Base-by-base conservation (phyloP, 78 protist species). In the Cavenderia fasciculata region DNA sequence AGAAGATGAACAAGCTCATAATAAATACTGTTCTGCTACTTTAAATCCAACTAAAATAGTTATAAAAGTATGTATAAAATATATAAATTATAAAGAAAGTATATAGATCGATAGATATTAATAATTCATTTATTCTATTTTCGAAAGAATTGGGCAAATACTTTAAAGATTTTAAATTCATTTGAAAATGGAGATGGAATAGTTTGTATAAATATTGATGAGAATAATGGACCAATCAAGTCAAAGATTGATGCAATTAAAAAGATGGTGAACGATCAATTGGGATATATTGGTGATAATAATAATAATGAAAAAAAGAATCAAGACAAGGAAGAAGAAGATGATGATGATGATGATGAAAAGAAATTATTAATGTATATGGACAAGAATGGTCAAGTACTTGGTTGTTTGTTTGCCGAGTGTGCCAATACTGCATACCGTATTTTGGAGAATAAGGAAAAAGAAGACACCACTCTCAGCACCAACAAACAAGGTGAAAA, bases 1-100 rank as follows among this genome's bases (percentile, higher is more conserved):
- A n/a, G 90, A 82, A 3, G 90, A 82, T 68, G 90, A 82, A 23
- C 27, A 33, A 2, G 73, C 78, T 27, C 90, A 82, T 56, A 29
- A 54, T 21, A 34, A 47, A 41, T 69, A 52, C 57, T 82, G 90
- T 44, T 52, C 4, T 16, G 47, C 49, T 27, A 27, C 44, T 27
- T n/a, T 44, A n/a, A 59, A 82, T 68, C 27, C n/a, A 27, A 76
- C 49, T 52, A 82, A 82, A 47, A 63, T 82, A n/a, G 21, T 56
- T 0, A 43, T 82, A 0, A 82, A 82, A 36, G 63, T 57, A 57
- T 27, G 21, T 12, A 52, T 10, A 52, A 12, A 52, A 52, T 52
- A n/a, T n/a, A n/a, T n/a, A n/a, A n/a, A n/a, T n/a, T n/a, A n/a
- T n/a, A n/a, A n/a, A n/a, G n/a, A 21, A 52, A 21, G 10, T 52